These are phyloP conservation scores for Pyropia yezoensis DNA, from an alignment of 23 red algal genomes.

Conservation along the genomic window DNA sequence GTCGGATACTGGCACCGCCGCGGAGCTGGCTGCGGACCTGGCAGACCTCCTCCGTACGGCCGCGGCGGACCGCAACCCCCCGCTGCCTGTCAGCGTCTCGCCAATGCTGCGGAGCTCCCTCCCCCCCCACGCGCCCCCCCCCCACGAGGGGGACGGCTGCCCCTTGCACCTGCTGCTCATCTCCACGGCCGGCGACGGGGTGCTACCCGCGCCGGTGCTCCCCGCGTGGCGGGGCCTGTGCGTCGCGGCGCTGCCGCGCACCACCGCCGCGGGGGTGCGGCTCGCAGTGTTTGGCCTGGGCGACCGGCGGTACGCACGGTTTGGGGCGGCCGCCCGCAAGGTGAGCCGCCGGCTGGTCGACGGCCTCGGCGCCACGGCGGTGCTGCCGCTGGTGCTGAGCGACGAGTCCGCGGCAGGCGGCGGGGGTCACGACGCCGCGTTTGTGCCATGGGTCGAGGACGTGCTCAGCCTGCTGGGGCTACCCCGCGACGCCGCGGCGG, in stretches of 20 bases:
- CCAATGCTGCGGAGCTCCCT: slow-evolving; percentile 12
- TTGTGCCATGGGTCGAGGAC: slow-evolving; percentile 35
- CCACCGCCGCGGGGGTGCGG: slow-evolving; percentile 12
- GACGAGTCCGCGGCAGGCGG: slow-evolving; percentile 44
- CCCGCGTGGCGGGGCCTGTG: slow-evolving; percentile 51
- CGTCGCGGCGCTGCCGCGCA: slow-evolving; percentile 16
- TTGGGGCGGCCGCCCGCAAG: slow-evolving; percentile 65
- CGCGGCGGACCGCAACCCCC: not conserved
- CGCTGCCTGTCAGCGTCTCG: not conserved
- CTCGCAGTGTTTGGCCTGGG: slow-evolving; percentile 79
- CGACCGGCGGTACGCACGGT: slow-evolving; percentile 62
- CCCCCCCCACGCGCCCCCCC: slow-evolving; percentile 13
- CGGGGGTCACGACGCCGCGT: slow-evolving; percentile 40
- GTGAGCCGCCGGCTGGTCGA: slow-evolving; percentile 23
- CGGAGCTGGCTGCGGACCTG: slow-evolving; percentile 33
- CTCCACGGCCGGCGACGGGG: slow-evolving; percentile 81
- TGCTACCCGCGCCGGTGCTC: slow-evolving; percentile 43
- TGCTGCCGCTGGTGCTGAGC: slow-evolving; percentile 40
- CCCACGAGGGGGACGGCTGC: not conserved
- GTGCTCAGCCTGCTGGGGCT: slow-evolving; percentile 8
- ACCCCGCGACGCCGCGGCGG: not conserved
- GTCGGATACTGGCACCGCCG: slow-evolving; percentile 66
- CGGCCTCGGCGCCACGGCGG: slow-evolving; percentile 32
- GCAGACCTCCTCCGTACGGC: slow-evolving; percentile 17
- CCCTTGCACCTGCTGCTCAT: slow-evolving; percentile 54